A percentile compares a stretch with the other conserved stretches of the same genome.
These are phyloP conservation scores for Pseudogymnoascus sp. DNA, from an alignment of 2,329 filamentous ascomycete genomes.

Conservation along the genomic window DNA sequence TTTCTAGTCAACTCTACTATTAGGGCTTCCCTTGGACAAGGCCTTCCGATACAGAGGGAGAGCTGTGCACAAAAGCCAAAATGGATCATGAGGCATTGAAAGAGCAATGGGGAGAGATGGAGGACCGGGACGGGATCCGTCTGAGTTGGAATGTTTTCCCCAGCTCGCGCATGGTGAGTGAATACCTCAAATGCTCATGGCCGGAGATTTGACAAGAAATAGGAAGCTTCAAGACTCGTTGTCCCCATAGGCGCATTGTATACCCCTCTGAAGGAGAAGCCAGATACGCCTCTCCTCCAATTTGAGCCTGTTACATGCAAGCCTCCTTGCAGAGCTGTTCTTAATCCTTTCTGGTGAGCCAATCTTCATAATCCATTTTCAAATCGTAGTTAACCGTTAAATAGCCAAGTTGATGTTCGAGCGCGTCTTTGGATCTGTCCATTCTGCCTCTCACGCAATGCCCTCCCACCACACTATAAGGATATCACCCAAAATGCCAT, in stretches of 20 bases:
- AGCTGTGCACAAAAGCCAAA: constrained; percentile 9
- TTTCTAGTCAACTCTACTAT: not conserved
- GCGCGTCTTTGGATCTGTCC: constrained; percentile 83
- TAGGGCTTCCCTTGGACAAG: constrained; percentile 4
- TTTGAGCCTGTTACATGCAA: constrained; percentile 98
- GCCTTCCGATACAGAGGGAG: constrained; percentile 5
- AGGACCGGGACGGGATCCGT: constrained; percentile 91
- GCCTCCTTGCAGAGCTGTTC: constrained; percentile 84
- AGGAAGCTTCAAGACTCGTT: constrained; percentile 91
- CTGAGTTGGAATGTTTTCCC: constrained; percentile 99
- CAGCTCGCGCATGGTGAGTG: constrained; percentile 84
- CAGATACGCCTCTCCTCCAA: constrained; percentile 77
- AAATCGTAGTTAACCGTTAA: constrained; percentile 19
- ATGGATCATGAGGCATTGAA: constrained; percentile 95
- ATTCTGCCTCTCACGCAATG: constrained; percentile 77
- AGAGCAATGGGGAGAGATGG: constrained; percentile 92
- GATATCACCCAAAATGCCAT: constrained; percentile 79
- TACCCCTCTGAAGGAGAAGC: constrained; percentile 91
- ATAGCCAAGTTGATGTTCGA: constrained; percentile 73
- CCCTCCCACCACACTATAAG: constrained; percentile 78
- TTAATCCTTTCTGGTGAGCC: constrained; percentile 91
- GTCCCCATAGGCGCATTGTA: constrained; percentile 95
- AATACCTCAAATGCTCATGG: constrained; percentile 9
- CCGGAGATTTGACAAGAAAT: constrained; percentile 25
- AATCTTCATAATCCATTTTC: constrained; percentile 16